Evolutionary conservation across 2,329 filamentous ascomycete species (phyloP).

Genomic region (Neocatenulostroma microsporum): DNA sequence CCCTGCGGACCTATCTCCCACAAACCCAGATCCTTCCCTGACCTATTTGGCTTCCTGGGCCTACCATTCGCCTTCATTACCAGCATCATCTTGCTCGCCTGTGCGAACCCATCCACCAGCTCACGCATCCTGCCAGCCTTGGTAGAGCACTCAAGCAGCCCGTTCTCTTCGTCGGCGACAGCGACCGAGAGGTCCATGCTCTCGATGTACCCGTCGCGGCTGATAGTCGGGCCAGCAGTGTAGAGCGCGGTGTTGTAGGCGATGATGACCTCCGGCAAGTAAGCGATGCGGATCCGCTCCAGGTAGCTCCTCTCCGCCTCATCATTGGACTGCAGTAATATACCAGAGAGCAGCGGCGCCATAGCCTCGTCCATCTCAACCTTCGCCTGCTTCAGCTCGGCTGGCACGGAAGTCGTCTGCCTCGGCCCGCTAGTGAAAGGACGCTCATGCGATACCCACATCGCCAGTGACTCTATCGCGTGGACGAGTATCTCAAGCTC

Average conservation of each 20-base stretch:
- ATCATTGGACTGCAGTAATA: slow-evolving; percentile 23
- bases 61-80: slow-evolving; percentile 38
- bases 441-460: slow-evolving; percentile 38
- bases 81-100: slow-evolving; percentile 64
- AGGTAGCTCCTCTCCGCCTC: slow-evolving; percentile 55
- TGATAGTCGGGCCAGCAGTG: slow-evolving; percentile 65
- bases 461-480: slow-evolving; percentile 35
- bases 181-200: slow-evolving; percentile 77
- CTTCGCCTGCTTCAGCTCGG: slow-evolving; percentile 31
- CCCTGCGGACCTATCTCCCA: slow-evolving; percentile 35
- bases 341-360: slow-evolving; percentile 28
- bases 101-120: slow-evolving; percentile 56
- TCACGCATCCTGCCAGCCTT: slow-evolving; percentile 38
- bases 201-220: slow-evolving; percentile 68
- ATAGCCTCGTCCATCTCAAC: slow-evolving; percentile 34
- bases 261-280: slow-evolving; percentile 78
- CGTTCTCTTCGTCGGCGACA: slow-evolving; percentile 52
- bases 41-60: slow-evolving; percentile 37
- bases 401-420: slow-evolving; percentile 16
- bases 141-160: slow-evolving; percentile 32
- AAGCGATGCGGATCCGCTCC: slow-evolving; percentile 60
- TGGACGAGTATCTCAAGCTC: slow-evolving; percentile 38
- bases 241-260: slow-evolving; percentile 77
- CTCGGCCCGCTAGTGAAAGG: slow-evolving; percentile 23
- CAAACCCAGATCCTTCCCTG: slow-evolving; percentile 36